Evolutionary conservation across 495 filamentous ascomycete genomes (phyloP).

Genomic region (Cercophora newfieldiana): DNA sequence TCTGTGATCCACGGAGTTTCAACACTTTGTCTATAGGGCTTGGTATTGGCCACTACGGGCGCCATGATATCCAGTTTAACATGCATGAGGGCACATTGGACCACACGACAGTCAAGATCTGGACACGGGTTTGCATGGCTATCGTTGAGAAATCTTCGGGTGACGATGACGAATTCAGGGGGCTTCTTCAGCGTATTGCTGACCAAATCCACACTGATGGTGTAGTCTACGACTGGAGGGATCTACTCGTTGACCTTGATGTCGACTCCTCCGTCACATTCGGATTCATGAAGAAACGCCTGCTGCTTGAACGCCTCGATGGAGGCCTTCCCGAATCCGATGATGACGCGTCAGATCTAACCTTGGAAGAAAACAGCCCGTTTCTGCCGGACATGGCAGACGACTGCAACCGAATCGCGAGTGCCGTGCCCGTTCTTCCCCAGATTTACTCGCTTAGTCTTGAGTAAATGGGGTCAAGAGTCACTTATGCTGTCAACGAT

Average conservation of each 20-base stretch:
- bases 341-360: too few relatives aligned
- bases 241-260: neutral
- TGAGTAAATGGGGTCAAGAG: too few relatives aligned
- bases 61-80: too few relatives aligned
- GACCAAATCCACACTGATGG: neutral
- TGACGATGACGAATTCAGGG: neutral
- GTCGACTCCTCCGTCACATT: neutral
- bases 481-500: too few relatives aligned
- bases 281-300: neutral
- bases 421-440: neutral
- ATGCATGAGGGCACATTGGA: neutral
- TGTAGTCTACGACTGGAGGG: neutral
- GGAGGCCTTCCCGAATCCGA: too few relatives aligned
- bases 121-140: neutral
- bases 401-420: neutral
- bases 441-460: too few relatives aligned
- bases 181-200: neutral
- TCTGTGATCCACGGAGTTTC: too few relatives aligned
- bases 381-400: neutral
- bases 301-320: neutral
- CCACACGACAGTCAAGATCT: neutral
- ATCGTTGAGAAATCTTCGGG: neutral
- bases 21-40: too few relatives aligned
- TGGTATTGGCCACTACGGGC: too few relatives aligned
- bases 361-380: neutral